Evolutionary conservation across 495 filamentous ascomycete genomes (phyloP), one percentile per base, ranked within the genome.

Genomic region (Penicillium steckii): DNA sequence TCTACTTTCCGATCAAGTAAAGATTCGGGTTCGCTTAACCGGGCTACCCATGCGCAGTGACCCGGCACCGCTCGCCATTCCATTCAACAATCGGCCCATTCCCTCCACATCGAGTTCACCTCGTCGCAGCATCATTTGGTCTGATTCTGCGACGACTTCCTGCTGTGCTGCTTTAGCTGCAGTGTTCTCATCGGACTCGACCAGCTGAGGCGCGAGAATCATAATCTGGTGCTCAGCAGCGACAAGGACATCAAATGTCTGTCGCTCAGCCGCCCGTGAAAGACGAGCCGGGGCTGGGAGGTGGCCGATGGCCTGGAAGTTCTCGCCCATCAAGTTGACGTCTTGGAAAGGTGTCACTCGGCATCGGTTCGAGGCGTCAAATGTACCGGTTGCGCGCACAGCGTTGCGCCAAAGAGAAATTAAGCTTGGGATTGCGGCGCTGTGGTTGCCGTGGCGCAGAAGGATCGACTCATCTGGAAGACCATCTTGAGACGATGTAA

Each of bases 361-460:
- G 48, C 70, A 77, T 42, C 72, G 67, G 52, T 74, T 74, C 3
- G 74, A 78, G 6, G 72, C 58, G 40, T 78, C 75, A 40, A 78
- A 68, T 1, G 75, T 89, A 46, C 83, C 84, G 8, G 78, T 80
- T 7, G 82, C 73, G 42, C 77, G 80, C n/a, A 74, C 74, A 12
- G 80, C 76, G 47, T 80, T 84, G 8, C 82, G 80, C 87, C 86
- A 91, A 62, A 88, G 81, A 9, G 81, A 81, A 3, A 83, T 63
- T 23, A 91, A 69, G 25, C 80, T 82, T 3, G 87, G 81, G 37
- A 91, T 85, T 6, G 82, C 70, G 7, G 84, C 78, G 48, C 70
- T 77, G 19, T 79, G 77, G 10, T 80, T 76, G n/a, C 81, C 85
- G 37, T 88, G 79, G 69, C 85, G 87, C n/a, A 89, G 68, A 13